These are phyloP conservation scores for Tricholoma flavovirens DNA, from an alignment of 768 basidiomycete species.

Conservation along the genomic window DNA sequence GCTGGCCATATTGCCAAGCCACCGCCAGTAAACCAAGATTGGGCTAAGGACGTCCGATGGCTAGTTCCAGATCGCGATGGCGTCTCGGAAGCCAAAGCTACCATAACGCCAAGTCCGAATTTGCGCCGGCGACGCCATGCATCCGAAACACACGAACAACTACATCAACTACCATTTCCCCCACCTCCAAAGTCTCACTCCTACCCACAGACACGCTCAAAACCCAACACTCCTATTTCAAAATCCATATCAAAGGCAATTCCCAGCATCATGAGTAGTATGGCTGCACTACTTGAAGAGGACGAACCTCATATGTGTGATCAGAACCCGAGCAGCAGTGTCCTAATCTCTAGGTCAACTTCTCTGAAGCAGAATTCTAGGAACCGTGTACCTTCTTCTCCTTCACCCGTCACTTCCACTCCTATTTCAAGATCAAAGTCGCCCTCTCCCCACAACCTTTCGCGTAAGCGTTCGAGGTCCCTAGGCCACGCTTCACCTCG, in stretches of 20 bases:
- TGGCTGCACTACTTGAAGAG: slow-evolving; percentile 49
- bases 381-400: slow-evolving; percentile 8
- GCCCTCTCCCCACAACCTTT: slow-evolving; percentile 4
- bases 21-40: slow-evolving; percentile 29
- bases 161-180: neutral
- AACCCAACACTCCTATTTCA: slow-evolving; percentile 17
- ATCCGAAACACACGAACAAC: neutral
- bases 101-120: slow-evolving; percentile 13
- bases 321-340: slow-evolving; percentile 16
- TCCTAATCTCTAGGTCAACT: slow-evolving; percentile 15
- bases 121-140: neutral
- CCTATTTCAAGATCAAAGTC: slow-evolving; percentile 2
- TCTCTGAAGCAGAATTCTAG: slow-evolving; percentile 1
- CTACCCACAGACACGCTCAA: slow-evolving; percentile 16
- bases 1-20: slow-evolving; percentile 19
- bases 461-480: slow-evolving; percentile 15
- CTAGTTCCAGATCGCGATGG: slow-evolving; percentile 32
- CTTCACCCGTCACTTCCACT: slow-evolving; percentile 1
- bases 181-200: slow-evolving; percentile 9
- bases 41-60: slow-evolving; percentile 67
- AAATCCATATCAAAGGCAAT: slow-evolving; percentile 29
- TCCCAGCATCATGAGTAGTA: slow-evolving; percentile 43
- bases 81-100: slow-evolving; percentile 11
- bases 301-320: slow-evolving; percentile 30
- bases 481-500: slow-evolving; percentile 8